Percentiles rank a stretch among this genome's conserved stretches.
Conservation (phyloP, 805 yeast genomes). For the Saccharomycopsis javanensis region DNA sequence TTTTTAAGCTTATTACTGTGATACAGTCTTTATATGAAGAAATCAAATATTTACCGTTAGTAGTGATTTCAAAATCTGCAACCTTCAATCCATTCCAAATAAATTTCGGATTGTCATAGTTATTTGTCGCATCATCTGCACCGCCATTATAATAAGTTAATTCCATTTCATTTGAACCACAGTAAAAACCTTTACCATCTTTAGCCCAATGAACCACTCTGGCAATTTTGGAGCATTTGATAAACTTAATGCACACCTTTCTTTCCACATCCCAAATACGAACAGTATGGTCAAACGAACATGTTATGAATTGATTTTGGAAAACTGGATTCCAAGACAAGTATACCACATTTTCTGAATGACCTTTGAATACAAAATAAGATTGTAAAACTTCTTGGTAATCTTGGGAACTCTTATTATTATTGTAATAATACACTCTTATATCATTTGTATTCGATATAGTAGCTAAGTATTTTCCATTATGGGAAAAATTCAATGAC, state of each 20-base stretch:
- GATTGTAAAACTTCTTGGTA: background rate
- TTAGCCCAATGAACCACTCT: slow-evolving; percentile 42
- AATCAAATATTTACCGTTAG: slow-evolving; percentile 51
- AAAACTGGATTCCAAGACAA: slow-evolving; percentile 74
- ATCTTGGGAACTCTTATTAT: background rate
- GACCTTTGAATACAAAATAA: slow-evolving; percentile 30
- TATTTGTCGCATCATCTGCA: slow-evolving; percentile 19
- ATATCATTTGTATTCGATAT: slow-evolving; percentile 38
- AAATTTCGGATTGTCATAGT: background rate
- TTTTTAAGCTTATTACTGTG: background rate
- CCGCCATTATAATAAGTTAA: slow-evolving; percentile 38
- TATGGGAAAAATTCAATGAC: slow-evolving; percentile 69
- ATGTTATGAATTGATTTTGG: slow-evolving; percentile 45
- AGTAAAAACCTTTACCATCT: slow-evolving; percentile 42
- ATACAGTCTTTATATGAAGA: slow-evolving; percentile 42
- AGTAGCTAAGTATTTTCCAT: slow-evolving; percentile 68
- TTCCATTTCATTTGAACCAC: slow-evolving; percentile 72
- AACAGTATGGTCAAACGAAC: slow-evolving; percentile 63
- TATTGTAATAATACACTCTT: background rate
- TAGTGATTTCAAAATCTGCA: slow-evolving; percentile 58
- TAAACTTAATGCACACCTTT: slow-evolving; percentile 24
- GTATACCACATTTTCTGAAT: slow-evolving; percentile 48
- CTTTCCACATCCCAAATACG: slow-evolving; percentile 55
- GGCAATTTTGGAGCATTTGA: slow-evolving; percentile 4
- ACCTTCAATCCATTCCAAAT: slow-evolving; percentile 35